Evolutionary conservation across 2,329 filamentous ascomycete genomes (phyloP), one percentile per base, ranked within the genome.

Genomic region (Didymella pinodella): DNA sequence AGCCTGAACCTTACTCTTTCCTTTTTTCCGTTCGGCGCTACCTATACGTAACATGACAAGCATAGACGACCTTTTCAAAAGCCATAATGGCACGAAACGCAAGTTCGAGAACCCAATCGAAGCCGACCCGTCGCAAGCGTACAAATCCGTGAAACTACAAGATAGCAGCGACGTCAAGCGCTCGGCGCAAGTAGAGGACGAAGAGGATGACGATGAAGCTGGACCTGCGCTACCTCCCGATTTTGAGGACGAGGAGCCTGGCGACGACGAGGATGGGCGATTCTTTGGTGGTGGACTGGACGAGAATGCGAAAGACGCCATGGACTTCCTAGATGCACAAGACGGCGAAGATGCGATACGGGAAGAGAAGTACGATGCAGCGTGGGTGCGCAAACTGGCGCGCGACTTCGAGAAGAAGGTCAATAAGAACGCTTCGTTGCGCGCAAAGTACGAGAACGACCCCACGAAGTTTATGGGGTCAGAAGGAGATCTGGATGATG

Each of bases 211-310:
- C 8, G 77, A 76, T 7, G 79, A 79, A 61, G 82, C 84, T 2
- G 85, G 84, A 0, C 84, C 84, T 1, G 82, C 86, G 43, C 78
- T 85, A 34, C 84, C 78, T 7, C 74, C 86, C 14, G 85, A 86
- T 62, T 81, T 85, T 26, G 83, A 83, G 52, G 80, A 83, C 34
- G 86, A 85, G 47, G 84, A 85, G 49, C 79, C 76, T 31, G 84
- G 85, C 11, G 75, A 78, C 54, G 93, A 97, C 68, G 92, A 97
- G 52, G 95, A 96, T 64, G 95, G 94, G 0, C 89, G 95, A 11
- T 99, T 99, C 81, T 99, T 97, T 69, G 95, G 94, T 43, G 91
- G 93, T 53, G 95, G 95, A 32, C 90, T 99, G 68, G 92, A 90
- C 26, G 85, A 88, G 57, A 85, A 92, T 65, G 92, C 96, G 65